Evolutionary conservation across 768 basidiomycete species (phyloP).

Genomic region (Xerocomellus dryophilus): DNA sequence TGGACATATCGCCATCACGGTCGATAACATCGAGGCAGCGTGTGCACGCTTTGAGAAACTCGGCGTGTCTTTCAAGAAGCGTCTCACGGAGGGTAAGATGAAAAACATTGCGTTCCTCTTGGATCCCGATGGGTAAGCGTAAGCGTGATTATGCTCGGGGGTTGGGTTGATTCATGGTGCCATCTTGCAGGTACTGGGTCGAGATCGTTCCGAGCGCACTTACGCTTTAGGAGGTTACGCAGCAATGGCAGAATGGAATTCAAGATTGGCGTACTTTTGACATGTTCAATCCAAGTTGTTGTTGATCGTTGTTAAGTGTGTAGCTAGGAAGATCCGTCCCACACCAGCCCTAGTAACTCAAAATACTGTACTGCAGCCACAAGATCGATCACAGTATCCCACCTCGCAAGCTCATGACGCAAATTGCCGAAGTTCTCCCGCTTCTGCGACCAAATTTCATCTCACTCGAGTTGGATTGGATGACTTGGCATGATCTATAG

Average conservation of each 20-base stretch:
- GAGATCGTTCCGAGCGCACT: slow-evolving; percentile 46
- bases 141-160: neutral
- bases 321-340: neutral
- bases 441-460: neutral
- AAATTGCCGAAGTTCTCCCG: neutral
- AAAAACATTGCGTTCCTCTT: slow-evolving; percentile 77
- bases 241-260: neutral
- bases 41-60: slow-evolving; percentile 80
- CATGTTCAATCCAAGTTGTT: neutral
- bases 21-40: slow-evolving; percentile 78
- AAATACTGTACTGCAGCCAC: neutral
- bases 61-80: slow-evolving; percentile 85
- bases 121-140: slow-evolving; percentile 74
- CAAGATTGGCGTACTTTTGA: neutral
- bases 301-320: neutral
- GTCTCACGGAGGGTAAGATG: slow-evolving; percentile 83
- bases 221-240: slow-evolving; percentile 17
- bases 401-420: too few species aligned
- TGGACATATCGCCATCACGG: slow-evolving; percentile 86
- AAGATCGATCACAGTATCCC: neutral
- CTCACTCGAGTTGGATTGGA: neutral
- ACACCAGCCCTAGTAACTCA: neutral
- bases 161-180: neutral
- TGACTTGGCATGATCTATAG: neutral
- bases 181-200: slow-evolving; percentile 53